Conservation (phyloP, 306 rosid species). For the Sindora glabra region DNA sequence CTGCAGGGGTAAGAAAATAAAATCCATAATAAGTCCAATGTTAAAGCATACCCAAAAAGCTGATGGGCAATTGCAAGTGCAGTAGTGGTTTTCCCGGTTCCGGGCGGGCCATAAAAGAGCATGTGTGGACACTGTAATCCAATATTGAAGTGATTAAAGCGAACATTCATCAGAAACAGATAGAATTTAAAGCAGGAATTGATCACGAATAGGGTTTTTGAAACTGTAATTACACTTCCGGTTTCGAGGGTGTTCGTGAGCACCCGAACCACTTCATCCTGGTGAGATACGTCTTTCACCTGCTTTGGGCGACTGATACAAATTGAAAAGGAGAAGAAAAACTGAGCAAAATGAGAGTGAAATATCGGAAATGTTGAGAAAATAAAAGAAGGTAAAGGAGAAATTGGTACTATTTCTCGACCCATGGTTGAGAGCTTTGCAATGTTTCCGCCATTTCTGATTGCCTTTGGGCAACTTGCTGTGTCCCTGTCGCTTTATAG, state of each 20-base stretch:
- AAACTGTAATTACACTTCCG: conserved; percentile 41
- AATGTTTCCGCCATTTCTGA: conserved; percentile 58
- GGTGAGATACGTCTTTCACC: conserved; percentile 90
- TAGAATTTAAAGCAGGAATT: neutral
- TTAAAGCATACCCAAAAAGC: conserved; percentile 53
- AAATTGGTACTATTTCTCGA: conserved; percentile 69
- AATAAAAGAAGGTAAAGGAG: neutral
- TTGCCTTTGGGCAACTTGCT: neutral
- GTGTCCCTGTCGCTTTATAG: neutral
- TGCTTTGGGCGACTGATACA: conserved; percentile 73
- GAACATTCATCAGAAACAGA: neutral
- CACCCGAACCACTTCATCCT: conserved; percentile 90
- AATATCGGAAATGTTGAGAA: neutral
- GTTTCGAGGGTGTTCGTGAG: conserved; percentile 91
- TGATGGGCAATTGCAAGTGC: conserved; percentile 89
- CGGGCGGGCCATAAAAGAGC: conserved; percentile 96
- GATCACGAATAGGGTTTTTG: neutral
- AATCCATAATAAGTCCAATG: too few species aligned
- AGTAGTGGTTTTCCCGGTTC: conserved; percentile 92
- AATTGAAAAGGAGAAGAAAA: neutral
- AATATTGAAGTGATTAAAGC: neutral
- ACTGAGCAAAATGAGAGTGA: neutral
- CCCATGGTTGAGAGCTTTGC: conserved; percentile 88
- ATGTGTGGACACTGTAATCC: conserved; percentile 71
- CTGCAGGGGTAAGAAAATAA: too few species aligned